Evolutionary conservation across 192 early-diverging fungal species (phyloP).

Genomic region (Physocladia obscura): DNA sequence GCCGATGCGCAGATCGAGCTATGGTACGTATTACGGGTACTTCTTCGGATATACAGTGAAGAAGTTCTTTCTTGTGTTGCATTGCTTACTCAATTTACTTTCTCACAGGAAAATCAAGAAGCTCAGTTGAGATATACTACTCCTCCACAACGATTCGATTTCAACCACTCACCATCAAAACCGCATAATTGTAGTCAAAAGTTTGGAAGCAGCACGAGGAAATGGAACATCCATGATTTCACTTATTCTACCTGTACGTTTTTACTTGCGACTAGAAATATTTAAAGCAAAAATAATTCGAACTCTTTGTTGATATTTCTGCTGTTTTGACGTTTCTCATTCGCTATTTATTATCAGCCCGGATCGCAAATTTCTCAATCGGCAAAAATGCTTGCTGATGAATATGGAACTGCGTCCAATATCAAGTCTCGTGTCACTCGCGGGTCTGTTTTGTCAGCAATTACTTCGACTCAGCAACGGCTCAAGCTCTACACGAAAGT

Average conservation of each 20-base stretch:
- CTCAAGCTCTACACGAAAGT: constrained; percentile 91
- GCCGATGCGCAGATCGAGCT: constrained; percentile 22
- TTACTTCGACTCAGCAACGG: constrained; percentile 94
- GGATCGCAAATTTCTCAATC: constrained; percentile 88
- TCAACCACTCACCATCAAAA: background rate
- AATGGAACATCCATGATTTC: constrained; percentile 99
- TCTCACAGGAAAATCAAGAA: constrained; percentile 24
- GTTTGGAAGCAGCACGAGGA: constrained; percentile 88
- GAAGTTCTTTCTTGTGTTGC: background rate
- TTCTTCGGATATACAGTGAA: background rate
- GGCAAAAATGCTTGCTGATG: constrained; percentile 92
- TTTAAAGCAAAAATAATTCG: background rate
- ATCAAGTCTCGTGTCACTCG: constrained; percentile 99
- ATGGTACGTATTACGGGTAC: constrained; percentile 1
- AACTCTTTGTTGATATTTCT: background rate
- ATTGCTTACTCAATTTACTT: background rate
- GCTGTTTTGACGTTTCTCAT: background rate
- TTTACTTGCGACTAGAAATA: background rate
- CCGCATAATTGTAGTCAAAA: constrained; percentile 63
- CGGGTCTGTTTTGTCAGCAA: constrained; percentile 93
- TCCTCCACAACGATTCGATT: background rate
- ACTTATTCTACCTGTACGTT: constrained; percentile 81
- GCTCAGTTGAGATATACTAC: constrained; percentile 17
- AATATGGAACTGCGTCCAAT: constrained; percentile 99
- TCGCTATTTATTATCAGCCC: constrained; percentile 51